These are phyloP conservation scores for Tricholoma hemisulphureum DNA, from an alignment of 768 basidiomycete genomes.

Conservation along the genomic window DNA sequence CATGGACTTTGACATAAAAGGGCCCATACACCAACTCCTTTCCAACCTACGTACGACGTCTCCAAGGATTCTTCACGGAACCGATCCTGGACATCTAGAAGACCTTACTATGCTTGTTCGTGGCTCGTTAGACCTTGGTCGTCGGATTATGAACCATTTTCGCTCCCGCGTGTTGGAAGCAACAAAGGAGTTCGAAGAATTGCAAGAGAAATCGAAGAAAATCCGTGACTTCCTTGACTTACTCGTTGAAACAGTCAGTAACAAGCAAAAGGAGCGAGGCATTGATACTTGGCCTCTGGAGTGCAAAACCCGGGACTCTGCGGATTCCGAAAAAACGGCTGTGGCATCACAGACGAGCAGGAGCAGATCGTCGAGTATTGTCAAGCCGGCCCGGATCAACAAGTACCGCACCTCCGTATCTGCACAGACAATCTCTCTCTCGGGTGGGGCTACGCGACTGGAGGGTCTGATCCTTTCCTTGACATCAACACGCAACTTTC, in stretches of 20 bases:
- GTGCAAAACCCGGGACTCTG: slow-evolving; percentile 56
- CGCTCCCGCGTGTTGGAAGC: slow-evolving; percentile 53
- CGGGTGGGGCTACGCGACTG: slow-evolving; percentile 7
- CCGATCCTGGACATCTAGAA: slow-evolving; percentile 37
- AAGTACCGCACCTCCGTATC: slow-evolving; percentile 20
- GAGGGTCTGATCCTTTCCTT: slow-evolving; percentile 29
- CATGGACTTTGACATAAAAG: slow-evolving; percentile 44
- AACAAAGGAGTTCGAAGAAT: slow-evolving; percentile 45
- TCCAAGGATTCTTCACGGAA: slow-evolving; percentile 36
- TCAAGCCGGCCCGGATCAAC: slow-evolving; percentile 12
- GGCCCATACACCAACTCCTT: slow-evolving; percentile 47
- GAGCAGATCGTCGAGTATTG: slow-evolving; percentile 15
- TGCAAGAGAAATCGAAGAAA: slow-evolving; percentile 44
- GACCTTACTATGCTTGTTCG: slow-evolving; percentile 45
- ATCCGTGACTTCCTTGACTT: slow-evolving; percentile 44
- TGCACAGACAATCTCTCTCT: slow-evolving; percentile 26
- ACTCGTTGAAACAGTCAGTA: slow-evolving; percentile 43
- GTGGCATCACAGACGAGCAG: slow-evolving; percentile 30
- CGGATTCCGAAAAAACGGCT: slow-evolving; percentile 57
- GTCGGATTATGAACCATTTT: slow-evolving; percentile 49
- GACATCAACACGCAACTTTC: slow-evolving; percentile 32
- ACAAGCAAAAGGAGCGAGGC: slow-evolving; percentile 38
- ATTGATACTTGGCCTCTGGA: slow-evolving; percentile 27
- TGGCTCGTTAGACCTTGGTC: slow-evolving; percentile 47
- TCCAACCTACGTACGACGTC: slow-evolving; percentile 54